Conservation (phyloP, 2,329 filamentous ascomycete genomes). For the Meredithiella fracta region DNA sequence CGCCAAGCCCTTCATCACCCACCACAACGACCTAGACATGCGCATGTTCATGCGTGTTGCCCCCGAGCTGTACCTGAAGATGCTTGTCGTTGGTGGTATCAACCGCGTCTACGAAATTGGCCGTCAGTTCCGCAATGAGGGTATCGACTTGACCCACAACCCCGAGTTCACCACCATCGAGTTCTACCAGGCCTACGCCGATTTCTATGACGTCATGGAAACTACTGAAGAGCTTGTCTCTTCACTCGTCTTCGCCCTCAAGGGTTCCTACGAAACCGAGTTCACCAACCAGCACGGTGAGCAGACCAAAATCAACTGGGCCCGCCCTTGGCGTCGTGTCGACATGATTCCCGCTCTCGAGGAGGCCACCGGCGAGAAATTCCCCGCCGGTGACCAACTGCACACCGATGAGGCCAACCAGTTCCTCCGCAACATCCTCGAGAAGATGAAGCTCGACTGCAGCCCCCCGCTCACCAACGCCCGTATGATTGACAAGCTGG, state of each 20-base stretch:
- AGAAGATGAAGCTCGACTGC: constrained; percentile 85
- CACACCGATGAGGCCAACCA: constrained; percentile 80
- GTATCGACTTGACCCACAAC: constrained; percentile 62
- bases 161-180: constrained; percentile 92
- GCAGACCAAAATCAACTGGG: constrained; percentile 86
- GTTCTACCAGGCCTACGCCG: constrained; percentile 89
- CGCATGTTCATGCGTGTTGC: constrained; percentile 90
- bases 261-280: constrained; percentile 67
- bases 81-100: constrained; percentile 81
- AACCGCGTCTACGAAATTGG: constrained; percentile 94
- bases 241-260: constrained; percentile 72
- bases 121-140: constrained; percentile 88
- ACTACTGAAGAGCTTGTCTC: constrained; percentile 89
- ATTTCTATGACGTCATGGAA: constrained; percentile 80
- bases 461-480: constrained; percentile 80
- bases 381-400: constrained; percentile 74
- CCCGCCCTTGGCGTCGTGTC: constrained; percentile 77
- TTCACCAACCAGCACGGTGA: constrained; percentile 81
- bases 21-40: constrained; percentile 92
- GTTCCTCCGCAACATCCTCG: constrained; percentile 68
- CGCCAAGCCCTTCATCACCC: constrained; percentile 79
- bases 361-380: constrained; percentile 79
- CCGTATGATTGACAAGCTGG: constrained; percentile 89
- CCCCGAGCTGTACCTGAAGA: constrained; percentile 92
- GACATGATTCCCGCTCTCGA: constrained; percentile 89